phyloP scores from a whole-genome alignment of 2,329 filamentous ascomycete species.

The Fusarium sp. region DNA sequence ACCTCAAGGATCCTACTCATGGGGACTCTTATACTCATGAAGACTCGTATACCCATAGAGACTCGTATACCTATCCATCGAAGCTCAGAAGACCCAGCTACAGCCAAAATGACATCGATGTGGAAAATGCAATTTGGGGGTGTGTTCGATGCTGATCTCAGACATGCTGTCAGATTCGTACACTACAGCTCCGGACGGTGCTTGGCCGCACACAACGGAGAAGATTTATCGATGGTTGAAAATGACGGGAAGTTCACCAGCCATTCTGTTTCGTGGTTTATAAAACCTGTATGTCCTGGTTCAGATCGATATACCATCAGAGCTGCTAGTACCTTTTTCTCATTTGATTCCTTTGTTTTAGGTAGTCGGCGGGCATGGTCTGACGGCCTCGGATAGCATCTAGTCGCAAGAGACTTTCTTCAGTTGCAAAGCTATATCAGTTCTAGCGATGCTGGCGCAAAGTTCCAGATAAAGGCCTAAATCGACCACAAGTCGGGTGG shows the following conservation, averaged over 20 bases:
- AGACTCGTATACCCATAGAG: too few relatives aligned
- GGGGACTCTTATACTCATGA: too few relatives aligned
- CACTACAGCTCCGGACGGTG: accelerated
- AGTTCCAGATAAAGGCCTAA: background rate
- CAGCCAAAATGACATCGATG: accelerated
- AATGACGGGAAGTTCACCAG: background rate
- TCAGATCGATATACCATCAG: background rate
- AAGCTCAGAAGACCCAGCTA: background rate
- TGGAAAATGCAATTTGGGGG: background rate
- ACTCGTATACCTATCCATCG: background rate
- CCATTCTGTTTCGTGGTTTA: background rate
- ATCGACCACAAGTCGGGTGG: background rate
- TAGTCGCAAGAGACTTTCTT: background rate
- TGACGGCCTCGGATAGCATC: background rate
- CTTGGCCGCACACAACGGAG: accelerated
- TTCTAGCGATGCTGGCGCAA: too few relatives aligned
- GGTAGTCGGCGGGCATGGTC: accelerated
- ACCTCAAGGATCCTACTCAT: too few relatives aligned
- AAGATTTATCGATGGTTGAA: background rate
- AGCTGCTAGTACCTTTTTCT: too few relatives aligned
- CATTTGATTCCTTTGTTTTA: background rate
- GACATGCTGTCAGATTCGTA: background rate
- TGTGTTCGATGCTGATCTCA: background rate
- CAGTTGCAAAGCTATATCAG: background rate
- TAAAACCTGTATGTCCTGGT: background rate